Conservation (phyloP, 176 grass and related monocot species). For the Aegilops bicornis region DNA sequence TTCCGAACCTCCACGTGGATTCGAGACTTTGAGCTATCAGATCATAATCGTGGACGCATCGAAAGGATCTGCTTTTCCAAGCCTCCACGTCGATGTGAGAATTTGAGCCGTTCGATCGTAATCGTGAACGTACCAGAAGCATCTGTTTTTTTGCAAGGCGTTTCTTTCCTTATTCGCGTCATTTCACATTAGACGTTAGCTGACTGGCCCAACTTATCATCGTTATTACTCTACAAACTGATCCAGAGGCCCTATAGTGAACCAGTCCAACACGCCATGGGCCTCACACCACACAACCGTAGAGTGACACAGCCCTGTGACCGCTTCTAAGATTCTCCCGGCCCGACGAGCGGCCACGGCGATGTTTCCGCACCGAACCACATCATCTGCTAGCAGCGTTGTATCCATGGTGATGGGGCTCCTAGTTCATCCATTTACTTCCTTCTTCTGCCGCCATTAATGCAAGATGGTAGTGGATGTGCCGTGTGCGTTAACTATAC, state of each 20-base stretch:
- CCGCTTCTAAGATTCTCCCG: not conserved
- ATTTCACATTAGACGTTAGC: not conserved
- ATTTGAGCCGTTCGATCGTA: too few relatives aligned
- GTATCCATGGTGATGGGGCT: not conserved
- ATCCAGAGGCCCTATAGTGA: not conserved
- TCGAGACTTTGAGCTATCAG: too few relatives aligned
- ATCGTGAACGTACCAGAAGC: too few relatives aligned
- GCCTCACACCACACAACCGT: not conserved
- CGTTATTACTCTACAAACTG: not conserved
- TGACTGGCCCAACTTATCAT: not conserved
- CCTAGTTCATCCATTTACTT: not conserved
- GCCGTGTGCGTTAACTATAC: not conserved
- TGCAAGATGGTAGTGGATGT: not conserved
- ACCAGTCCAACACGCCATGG: not conserved
- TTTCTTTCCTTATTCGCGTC: too few relatives aligned
- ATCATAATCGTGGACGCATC: too few relatives aligned
- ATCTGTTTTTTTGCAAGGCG: too few relatives aligned
- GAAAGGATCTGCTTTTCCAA: too few relatives aligned
- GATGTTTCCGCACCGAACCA: not conserved
- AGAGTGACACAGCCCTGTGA: not conserved
- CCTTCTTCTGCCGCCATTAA: not conserved
- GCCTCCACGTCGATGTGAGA: too few relatives aligned
- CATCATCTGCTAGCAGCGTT: not conserved
- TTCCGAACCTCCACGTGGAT: too few relatives aligned
- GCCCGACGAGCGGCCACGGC: not conserved